Percentiles rank a stretch among this genome's conserved stretches.
Conservation (phyloP, 148 eudicot species). For the Selenicereus undatus region DNA sequence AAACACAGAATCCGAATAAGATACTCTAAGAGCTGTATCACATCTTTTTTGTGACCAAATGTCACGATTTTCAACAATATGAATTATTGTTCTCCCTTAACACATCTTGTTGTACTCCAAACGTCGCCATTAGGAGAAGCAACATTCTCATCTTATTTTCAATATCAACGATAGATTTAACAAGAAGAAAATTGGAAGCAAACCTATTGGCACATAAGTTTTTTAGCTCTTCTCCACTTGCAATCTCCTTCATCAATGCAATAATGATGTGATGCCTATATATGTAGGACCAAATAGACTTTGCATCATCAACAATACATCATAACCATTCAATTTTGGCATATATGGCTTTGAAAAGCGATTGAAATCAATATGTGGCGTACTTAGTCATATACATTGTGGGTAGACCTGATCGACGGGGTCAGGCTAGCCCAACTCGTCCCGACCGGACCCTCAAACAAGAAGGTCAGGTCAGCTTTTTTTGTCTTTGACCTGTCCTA, state of each 20-base stretch:
- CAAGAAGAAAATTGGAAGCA: constrained; percentile 4
- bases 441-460: too few relatives aligned
- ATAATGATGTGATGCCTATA: neutral
- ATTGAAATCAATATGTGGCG: neutral
- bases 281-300: neutral
- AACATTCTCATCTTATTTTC: neutral
- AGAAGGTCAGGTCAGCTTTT: too few relatives aligned
- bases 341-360: neutral
- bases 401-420: too few relatives aligned
- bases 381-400: neutral
- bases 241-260: neutral
- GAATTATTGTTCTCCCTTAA: neutral
- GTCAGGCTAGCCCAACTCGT: too few relatives aligned
- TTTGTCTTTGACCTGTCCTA: too few relatives aligned
- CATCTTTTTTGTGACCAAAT: neutral
- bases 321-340: neutral
- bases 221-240: neutral
- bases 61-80: neutral
- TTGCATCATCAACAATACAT: constrained; percentile 1
- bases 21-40: neutral
- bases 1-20: neutral
- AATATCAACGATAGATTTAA: neutral
- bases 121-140: neutral
- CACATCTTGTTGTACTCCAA: neutral
- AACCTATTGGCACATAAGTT: constrained; percentile 1